Percentiles rank a stretch among this genome's conserved stretches.
Conservation (phyloP, 345 rosid species). For the Brassica napus region DNA sequence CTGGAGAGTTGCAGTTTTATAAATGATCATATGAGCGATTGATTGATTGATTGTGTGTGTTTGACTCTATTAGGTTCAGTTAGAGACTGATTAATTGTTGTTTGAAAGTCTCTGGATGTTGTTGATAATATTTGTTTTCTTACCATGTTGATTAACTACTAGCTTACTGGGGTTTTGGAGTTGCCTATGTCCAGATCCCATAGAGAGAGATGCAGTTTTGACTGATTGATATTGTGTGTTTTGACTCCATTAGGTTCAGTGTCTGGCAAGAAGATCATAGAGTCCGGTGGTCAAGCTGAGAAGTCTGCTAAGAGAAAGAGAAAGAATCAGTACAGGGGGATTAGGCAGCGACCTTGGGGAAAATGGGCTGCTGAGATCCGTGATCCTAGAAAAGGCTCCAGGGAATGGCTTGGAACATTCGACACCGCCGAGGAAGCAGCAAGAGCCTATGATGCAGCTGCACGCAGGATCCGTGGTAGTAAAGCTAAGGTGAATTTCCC, state of each 20-base stretch:
- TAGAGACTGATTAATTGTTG: conserved; percentile 37
- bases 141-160: background rate
- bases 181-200: background rate
- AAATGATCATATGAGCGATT: background rate
- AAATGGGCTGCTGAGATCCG: conserved; percentile 4
- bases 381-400: background rate
- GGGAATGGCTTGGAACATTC: background rate
- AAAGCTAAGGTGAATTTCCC: conserved; percentile 87
- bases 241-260: conserved; percentile 45
- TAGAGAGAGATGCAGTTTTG: background rate
- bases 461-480: conserved; percentile 78
- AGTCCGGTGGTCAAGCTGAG: conserved; percentile 30
- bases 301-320: background rate
- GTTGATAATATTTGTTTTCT: conserved; percentile 8
- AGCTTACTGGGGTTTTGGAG: background rate
- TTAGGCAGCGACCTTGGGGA: background rate
- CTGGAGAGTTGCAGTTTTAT: background rate
- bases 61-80: conserved; percentile 45
- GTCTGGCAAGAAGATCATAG: conserved; percentile 48
- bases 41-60: conserved; percentile 1
- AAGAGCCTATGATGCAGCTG: conserved; percentile 85
- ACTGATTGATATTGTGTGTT: conserved; percentile 13
- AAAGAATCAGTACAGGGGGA: background rate
- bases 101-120: background rate
- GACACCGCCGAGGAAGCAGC: conserved; percentile 51